Base-by-base conservation (phyloP, 179 eudicot species). In the Actinidia arguta region DNA sequence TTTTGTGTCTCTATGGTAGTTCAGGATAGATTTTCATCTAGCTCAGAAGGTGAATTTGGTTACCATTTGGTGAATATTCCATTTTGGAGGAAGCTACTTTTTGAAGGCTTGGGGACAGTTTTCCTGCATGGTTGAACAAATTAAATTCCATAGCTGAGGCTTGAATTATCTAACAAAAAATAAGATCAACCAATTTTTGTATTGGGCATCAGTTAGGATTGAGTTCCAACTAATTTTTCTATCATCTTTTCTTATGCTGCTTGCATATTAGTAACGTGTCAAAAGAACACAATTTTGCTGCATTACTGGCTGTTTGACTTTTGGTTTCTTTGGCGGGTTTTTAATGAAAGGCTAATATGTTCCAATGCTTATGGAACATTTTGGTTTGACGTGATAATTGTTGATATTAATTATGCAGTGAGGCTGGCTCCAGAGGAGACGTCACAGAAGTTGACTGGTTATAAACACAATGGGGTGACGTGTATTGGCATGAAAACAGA, bases 401-500 rank as follows among this genome's bases (percentile, higher is more conserved):
- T 76, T 85, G 46, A 75, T 22, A 44, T 82, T 82, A 27, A 67
- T 81, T 76, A 12, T 88, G 86, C 90, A 96, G 99, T 96, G 90
- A 92, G 99, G 89, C 98, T 96, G 87, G 98, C 98, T 75, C 98
- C 99, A 0, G 98, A 96, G 88, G 99, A 95, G 85, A 85, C 85
- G 81, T 96, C 99, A 50, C 82, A 83, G 78, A 81, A 89, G 74
- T 87, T 96, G 88, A 96, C 98, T 64, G 98, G 99, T 81, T 96
- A 82, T 84, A 92, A 92, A 79, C 99, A 93, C 89, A 93, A 96
- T 87, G 98, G 89, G 59, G 99, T 96, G 72, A 96, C 99, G 73
- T 96, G 98, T 85, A 84, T 96, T 64, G 98, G 98, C 90, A 96
- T 96, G 98, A 92, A 92, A 90, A 96, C 98, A 63, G 93, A 96